Base-by-base conservation (phyloP, 2,329 filamentous ascomycete genomes). In the Diplocarpon mali region DNA sequence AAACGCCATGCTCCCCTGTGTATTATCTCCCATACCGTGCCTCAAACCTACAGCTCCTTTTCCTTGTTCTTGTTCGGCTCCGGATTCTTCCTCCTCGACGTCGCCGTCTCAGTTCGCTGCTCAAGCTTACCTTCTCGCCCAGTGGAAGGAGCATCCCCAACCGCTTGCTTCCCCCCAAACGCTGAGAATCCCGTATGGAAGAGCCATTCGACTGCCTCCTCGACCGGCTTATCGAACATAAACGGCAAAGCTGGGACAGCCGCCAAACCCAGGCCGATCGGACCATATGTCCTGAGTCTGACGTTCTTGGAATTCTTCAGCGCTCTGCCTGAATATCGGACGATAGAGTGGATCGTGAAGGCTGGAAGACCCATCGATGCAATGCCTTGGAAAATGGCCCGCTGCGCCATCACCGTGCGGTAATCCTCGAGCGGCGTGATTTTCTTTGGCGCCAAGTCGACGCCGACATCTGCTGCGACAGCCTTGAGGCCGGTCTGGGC, bases 191-290 rank as follows among this genome's bases (percentile, higher is more conserved):
- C 84, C 56, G 80, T 85, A 58, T 94, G 85, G 68, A 96, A 96
- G 2, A 75, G 64, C 83, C 83, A 95, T 60, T 96, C 89, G 0
- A 95, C 86, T 0, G 85, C 87, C 51, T 87, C 75, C 66, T 96
- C 92, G 6, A 98, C 87, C 0, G 92, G 90, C 63, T 94, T 75
- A 59, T 98, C 89, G 56, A 95, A 95, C 44, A 95, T 66, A 47
- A 73, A 80, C 0, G 89, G 90, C 46, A 95, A 64, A 63, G 89
- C 84, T 0, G 89, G 90, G 8, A 95, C 88, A 8, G 86, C 71
- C 0, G 80, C 67, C 29, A 88, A 62, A 2, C 88, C 78, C 57
- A 95, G 75, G 2, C 92, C 92, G 48, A 98, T 95, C 0, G 92
- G 92, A 0, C 76, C 84, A 83, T 85, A 98, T 0, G 86, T 92